Conservation (phyloP, 495 filamentous ascomycete genomes). For the Neurospora tetrasperma region DNA sequence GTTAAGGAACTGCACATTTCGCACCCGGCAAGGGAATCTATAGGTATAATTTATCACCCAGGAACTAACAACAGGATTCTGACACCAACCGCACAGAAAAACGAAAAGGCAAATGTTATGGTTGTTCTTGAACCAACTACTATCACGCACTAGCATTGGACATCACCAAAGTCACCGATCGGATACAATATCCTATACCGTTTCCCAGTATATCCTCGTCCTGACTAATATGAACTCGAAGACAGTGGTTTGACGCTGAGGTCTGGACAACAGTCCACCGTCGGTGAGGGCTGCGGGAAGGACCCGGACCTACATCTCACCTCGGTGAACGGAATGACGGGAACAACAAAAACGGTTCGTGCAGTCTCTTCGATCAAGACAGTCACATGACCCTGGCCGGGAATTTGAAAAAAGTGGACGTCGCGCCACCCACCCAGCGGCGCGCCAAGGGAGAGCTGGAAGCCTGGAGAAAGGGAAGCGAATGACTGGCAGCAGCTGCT, state of each 20-base stretch:
- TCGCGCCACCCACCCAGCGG: background rate
- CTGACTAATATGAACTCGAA: background rate
- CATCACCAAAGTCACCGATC: background rate
- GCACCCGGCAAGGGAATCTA: background rate
- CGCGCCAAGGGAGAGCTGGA: background rate
- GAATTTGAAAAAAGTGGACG: background rate
- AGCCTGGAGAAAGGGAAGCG: background rate
- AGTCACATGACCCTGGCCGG: background rate
- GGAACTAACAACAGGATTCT: background rate
- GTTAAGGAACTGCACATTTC: background rate
- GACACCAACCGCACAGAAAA: background rate
- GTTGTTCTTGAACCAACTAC: background rate
- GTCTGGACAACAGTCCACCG: background rate
- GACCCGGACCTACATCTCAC: background rate
- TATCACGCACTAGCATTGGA: background rate
- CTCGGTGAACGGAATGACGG: background rate
- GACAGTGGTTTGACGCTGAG: background rate
- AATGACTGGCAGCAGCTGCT: background rate
- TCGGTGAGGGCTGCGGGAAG: background rate
- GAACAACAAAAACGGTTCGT: background rate
- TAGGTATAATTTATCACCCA: background rate
- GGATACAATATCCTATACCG: background rate
- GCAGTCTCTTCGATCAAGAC: background rate
- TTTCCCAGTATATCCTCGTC: background rate
- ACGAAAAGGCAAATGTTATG: background rate